Base-by-base conservation (phyloP, 106 monocot species). In the Vanilla planifolia region DNA sequence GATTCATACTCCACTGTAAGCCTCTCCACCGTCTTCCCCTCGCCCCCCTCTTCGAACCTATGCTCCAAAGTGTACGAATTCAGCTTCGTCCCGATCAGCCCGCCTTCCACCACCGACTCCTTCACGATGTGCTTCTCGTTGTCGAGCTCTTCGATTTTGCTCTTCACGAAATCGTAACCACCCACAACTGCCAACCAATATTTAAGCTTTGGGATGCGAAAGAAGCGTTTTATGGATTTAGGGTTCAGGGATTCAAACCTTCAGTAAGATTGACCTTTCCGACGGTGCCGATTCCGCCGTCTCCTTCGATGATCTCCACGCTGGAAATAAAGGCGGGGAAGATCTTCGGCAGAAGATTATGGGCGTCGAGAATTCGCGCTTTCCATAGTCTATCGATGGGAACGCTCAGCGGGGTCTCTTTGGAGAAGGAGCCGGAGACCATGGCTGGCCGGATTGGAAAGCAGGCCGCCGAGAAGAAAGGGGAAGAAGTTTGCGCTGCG, bases 221-320 rank as follows among this genome's bases (percentile, higher is more conserved):
- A 48, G 8, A 48, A n/a, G n/a, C n/a, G n/a, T n/a, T n/a, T n/a
- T n/a, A n/a, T n/a, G n/a, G n/a, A n/a, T n/a, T n/a, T n/a, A n/a
- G n/a, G n/a, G n/a, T n/a, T n/a, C n/a, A n/a, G n/a, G n/a, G 35
- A 33, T 17, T 35, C 57, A 58, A 30, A 67, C 67, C 67, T 33
- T 44, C 8, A 17, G 55, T 43, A 20, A 68, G 59, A 20, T 20
- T 58, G 21, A 41, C 32, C 5, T 44, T n/a, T 6, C 33, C 8
- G 14, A 68, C 24, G 58, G 56, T 58, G 58, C 68, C 68, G 3
- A 57, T 58, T 45, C 59, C 68, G 2, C 68, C 68, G 25, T 68
- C 59, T 34, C 68, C 68, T 59, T 68, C 45, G 16, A 68, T 24
- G 6, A 68, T 47, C 45, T 59, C 59, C 34, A 47, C 58, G 21